These are phyloP conservation scores for Phytophthora lateralis DNA, from an alignment of 352 stramenopile species.

Conservation along the genomic window DNA sequence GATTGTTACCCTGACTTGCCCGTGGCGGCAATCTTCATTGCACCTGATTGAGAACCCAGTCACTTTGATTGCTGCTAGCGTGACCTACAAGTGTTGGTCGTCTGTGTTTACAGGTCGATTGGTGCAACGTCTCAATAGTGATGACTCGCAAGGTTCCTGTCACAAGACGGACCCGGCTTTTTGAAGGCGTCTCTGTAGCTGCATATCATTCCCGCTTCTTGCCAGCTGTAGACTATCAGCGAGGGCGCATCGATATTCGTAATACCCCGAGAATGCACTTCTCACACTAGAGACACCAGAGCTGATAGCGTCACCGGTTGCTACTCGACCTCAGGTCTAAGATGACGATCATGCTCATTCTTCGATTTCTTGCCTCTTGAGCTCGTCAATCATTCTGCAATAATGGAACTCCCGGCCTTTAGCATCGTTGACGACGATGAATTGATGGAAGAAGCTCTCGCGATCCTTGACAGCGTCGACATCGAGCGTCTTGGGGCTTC, in stretches of 20 bases:
- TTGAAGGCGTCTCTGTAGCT: slow-evolving; percentile 1
- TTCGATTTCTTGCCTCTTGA: slow-evolving; percentile 15
- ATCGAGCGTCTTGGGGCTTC: slow-evolving; percentile 12
- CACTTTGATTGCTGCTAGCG: background rate
- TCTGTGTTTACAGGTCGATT: background rate
- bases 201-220: slow-evolving; percentile 14
- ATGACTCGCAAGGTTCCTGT: background rate
- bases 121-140: background rate
- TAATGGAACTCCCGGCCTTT: slow-evolving; percentile 4
- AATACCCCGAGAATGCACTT: background rate
- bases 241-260: background rate
- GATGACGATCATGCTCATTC: slow-evolving; percentile 9
- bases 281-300: background rate
- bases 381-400: slow-evolving; percentile 5
- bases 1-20: background rate
- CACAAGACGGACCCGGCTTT: slow-evolving; percentile 1
- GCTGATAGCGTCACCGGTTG: slow-evolving; percentile 10
- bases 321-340: background rate
- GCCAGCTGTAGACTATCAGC: background rate
- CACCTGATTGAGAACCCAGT: slow-evolving; percentile 8
- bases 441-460: slow-evolving; percentile 25
- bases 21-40: background rate
- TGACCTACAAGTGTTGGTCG: background rate
- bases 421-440: slow-evolving; percentile 12
- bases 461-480: slow-evolving; percentile 27